Conservation (phyloP, 164 flowering plant genomes). For the Amborella trichopoda region DNA sequence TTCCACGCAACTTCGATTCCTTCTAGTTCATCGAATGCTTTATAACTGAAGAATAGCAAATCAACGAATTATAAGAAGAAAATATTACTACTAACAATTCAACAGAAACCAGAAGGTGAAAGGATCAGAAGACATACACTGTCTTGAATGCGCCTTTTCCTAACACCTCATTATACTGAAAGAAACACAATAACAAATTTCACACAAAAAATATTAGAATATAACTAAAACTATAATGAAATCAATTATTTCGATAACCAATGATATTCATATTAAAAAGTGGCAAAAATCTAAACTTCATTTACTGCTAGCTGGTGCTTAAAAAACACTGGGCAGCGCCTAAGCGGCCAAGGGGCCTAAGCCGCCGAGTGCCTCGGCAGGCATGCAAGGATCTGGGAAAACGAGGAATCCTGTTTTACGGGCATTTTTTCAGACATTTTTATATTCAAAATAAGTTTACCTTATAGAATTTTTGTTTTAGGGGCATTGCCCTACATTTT, state of each 20-base stretch:
- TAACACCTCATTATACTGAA: slow-evolving; percentile 81
- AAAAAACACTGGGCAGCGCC: neutral
- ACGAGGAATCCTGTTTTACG: too few species aligned
- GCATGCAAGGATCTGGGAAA: too few species aligned
- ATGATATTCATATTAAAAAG: neutral
- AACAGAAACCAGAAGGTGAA: neutral
- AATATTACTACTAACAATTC: neutral
- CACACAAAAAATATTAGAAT: neutral
- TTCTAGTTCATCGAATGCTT: slow-evolving; percentile 91
- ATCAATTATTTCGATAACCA: neutral
- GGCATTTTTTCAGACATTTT: too few species aligned
- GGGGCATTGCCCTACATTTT: too few species aligned
- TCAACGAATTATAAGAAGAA: slow-evolving; percentile 23
- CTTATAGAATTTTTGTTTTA: too few species aligned
- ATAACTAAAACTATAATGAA: neutral
- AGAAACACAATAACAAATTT: slow-evolving; percentile 3
- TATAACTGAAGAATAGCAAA: slow-evolving; percentile 38
- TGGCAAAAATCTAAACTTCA: neutral
- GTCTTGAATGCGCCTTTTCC: slow-evolving; percentile 97
- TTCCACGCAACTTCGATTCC: slow-evolving; percentile 99
- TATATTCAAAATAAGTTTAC: too few species aligned
- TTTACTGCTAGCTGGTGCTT: neutral
- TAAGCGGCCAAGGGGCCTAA: neutral
- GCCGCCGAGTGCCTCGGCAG: too few species aligned
- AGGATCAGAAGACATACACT: slow-evolving; percentile 69